These are phyloP conservation scores for Phytophthora pluvialis DNA, from an alignment of 352 stramenopile species.

Conservation along the genomic window DNA sequence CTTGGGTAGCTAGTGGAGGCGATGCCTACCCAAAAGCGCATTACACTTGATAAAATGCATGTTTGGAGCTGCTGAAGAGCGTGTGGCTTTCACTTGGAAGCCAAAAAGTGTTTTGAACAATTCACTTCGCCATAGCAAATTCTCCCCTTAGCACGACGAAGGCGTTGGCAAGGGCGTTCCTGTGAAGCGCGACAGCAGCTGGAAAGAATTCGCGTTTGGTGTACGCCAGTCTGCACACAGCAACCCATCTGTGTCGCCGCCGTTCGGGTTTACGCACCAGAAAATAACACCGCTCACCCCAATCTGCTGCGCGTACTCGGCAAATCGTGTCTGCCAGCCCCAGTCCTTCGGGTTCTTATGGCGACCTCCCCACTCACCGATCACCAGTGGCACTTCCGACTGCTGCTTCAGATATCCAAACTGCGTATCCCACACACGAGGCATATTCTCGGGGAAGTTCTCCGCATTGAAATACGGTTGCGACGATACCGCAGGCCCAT, in stretches of 20 bases:
- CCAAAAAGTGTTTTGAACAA: not conserved
- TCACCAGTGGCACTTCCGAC: constrained; percentile 46
- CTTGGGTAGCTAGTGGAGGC: not conserved
- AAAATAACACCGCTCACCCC: constrained; percentile 56
- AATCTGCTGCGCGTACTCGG: constrained; percentile 48
- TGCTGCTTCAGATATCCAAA: constrained; percentile 55
- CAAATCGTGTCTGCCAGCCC: constrained; percentile 58
- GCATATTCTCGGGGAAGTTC: constrained; percentile 55
- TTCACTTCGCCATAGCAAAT: not conserved
- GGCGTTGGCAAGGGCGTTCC: constrained; percentile 39
- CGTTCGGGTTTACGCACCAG: constrained; percentile 77
- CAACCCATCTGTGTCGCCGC: constrained; percentile 63
- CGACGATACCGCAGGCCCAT: constrained; percentile 48
- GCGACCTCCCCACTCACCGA: constrained; percentile 70
- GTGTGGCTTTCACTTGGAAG: not conserved
- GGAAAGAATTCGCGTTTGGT: constrained; percentile 48
- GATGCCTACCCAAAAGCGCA: not conserved
- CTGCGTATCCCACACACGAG: constrained; percentile 59
- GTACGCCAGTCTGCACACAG: constrained; percentile 65
- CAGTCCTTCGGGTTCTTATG: constrained; percentile 43
- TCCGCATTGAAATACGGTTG: constrained; percentile 54
- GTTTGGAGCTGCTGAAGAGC: not conserved
- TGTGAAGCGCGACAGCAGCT: constrained; percentile 49
- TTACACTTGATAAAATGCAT: not conserved
- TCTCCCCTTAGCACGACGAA: not conserved